A percentile compares a stretch with the other conserved stretches of the same genome.
phyloP scores from a whole-genome alignment of 768 basidiomycete genomes.

The Agrocybe pediades region DNA sequence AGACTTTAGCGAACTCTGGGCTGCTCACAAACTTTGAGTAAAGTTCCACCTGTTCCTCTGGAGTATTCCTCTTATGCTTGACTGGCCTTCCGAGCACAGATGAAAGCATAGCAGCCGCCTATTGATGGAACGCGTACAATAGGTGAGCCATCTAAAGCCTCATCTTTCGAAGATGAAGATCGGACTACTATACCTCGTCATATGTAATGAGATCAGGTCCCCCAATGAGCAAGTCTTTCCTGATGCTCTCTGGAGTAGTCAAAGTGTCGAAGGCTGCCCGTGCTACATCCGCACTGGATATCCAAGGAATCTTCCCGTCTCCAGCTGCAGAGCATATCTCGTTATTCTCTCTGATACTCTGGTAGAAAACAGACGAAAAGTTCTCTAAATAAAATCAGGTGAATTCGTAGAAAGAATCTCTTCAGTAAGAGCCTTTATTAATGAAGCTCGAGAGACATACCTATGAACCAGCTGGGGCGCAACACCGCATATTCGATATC shows the following conservation, averaged over 20 bases:
- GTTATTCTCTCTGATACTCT: constrained; percentile 7
- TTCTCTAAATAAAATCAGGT: too few species aligned
- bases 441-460: background rate
- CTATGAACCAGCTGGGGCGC: constrained; percentile 24
- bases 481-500: constrained; percentile 23
- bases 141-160: too few species aligned
- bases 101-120: constrained; percentile 5
- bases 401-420: too few species aligned
- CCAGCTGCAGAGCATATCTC: constrained; percentile 17
- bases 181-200: constrained; percentile 21
- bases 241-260: constrained; percentile 7
- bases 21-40: background rate
- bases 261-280: constrained; percentile 26
- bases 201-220: constrained; percentile 29
- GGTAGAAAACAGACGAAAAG: constrained; percentile 8
- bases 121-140: too few species aligned
- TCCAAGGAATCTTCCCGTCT: constrained; percentile 23
- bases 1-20: constrained; percentile 14
- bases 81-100: constrained; percentile 19
- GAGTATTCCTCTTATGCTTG: constrained; percentile 10
- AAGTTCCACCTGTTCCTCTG: constrained; percentile 6
- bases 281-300: constrained; percentile 29
- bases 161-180: background rate
- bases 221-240: constrained; percentile 18
- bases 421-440: background rate